phyloP scores from a whole-genome alignment of 2,329 filamentous ascomycete species.

The Colletotrichum tamarilloi region DNA sequence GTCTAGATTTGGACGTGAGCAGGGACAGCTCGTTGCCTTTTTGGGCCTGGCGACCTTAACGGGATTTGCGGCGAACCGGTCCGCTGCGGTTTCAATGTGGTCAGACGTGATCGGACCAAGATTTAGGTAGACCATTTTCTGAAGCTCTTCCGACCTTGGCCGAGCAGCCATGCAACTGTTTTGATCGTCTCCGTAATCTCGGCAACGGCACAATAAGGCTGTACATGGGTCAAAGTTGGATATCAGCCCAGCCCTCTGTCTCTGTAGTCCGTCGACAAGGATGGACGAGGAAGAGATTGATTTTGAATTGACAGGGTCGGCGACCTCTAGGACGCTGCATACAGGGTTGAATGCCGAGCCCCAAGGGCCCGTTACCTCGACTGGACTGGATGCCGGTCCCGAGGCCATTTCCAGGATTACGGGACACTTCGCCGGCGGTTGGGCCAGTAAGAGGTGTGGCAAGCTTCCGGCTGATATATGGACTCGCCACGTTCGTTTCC shows the following conservation, averaged over 20 bases:
- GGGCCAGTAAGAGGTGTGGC: neutral
- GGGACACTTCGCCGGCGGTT: neutral
- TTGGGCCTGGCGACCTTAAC: conserved; percentile 15
- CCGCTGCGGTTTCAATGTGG: neutral
- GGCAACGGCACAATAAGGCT: neutral
- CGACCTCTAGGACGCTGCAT: neutral
- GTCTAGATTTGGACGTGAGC: conserved; percentile 27
- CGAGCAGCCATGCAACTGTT: neutral
- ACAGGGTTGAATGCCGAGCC: conserved; percentile 3
- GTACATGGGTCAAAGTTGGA: neutral
- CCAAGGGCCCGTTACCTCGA: neutral
- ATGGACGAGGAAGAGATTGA: neutral
- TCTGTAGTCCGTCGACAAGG: neutral
- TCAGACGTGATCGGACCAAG: neutral
- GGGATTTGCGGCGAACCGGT: neutral
- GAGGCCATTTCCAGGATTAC: neutral
- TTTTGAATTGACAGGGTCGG: conserved; percentile 7
- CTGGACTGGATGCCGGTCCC: neutral
- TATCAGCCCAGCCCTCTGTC: neutral
- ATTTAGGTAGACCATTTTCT: neutral
- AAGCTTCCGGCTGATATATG: neutral
- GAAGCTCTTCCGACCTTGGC: neutral
- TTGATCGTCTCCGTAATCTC: neutral
- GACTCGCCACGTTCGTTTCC: neutral
- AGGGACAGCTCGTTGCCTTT: conserved; percentile 35